A percentile compares a stretch with the other conserved stretches of the same genome.
phyloP scores from a whole-genome alignment of 2,329 filamentous ascomycete species.

The Lachnellula willkommii region DNA sequence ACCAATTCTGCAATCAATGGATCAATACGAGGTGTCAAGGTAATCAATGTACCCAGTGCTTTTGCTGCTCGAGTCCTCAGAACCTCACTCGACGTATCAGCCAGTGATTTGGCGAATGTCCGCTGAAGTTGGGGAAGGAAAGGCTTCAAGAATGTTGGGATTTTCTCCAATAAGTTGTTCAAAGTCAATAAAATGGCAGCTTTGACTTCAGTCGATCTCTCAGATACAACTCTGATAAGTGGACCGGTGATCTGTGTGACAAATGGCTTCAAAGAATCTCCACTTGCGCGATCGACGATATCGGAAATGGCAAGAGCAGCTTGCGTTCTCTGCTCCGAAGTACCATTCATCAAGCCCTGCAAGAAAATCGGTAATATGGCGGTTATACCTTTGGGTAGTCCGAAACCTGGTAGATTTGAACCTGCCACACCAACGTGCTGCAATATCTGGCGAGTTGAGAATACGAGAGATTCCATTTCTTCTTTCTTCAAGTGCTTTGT shows the following conservation, averaged over 20 bases:
- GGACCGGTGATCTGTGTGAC: conserved; percentile 97
- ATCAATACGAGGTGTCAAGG: conserved; percentile 89
- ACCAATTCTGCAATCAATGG: conserved; percentile 89
- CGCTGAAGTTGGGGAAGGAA: conserved; percentile 95
- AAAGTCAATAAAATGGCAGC: conserved; percentile 88
- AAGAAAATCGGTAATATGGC: conserved; percentile 94
- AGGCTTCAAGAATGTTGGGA: conserved; percentile 88
- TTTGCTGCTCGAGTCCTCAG: conserved; percentile 85
- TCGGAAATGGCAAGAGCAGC: conserved; percentile 92
- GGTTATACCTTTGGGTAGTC: conserved; percentile 92
- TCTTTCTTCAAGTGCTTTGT: conserved; percentile 90
- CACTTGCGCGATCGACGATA: conserved; percentile 86
- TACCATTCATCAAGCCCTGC: conserved; percentile 96
- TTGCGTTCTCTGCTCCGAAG: conserved; percentile 83
- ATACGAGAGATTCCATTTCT: conserved; percentile 91
- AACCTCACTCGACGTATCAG: conserved; percentile 85
- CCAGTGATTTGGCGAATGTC: conserved; percentile 93
- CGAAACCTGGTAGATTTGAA: conserved; percentile 78
- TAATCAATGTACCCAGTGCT: conserved; percentile 91
- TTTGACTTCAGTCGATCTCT: conserved; percentile 93
- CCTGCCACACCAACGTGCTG: conserved; percentile 86
- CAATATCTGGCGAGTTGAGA: conserved; percentile 79
- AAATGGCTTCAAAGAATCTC: conserved; percentile 83
- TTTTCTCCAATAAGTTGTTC: conserved; percentile 94
- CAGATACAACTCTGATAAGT: conserved; percentile 94